Base-by-base conservation (phyloP, 2,329 filamentous ascomycete genomes). In the Zasmidium citrigriseum region DNA sequence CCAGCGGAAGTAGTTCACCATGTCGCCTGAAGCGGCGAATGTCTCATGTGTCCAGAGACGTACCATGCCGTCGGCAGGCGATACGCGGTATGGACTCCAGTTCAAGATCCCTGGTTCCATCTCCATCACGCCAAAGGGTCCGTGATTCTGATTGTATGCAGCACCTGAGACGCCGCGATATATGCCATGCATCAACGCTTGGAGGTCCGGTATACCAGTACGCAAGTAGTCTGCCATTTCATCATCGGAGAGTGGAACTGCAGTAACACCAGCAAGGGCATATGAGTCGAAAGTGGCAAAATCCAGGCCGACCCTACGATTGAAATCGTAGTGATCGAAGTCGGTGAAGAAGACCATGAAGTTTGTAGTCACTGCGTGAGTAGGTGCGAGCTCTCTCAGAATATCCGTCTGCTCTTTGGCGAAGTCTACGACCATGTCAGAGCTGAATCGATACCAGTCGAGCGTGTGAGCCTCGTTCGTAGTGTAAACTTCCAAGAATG, bases 1-100 rank as follows among this genome's bases (percentile, higher is more conserved):
- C 65, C 64, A 67, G 18, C 64, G 64, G 47, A 67, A 67, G 29
- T 67, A 67, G 34, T 64, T 64, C 11, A 67, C 65, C 23, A 67
- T n/a, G 11, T 67, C 62, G 9, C 62, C 65, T 2, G 57, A 60
- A 10, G 64, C 62, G 3, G 65, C 65, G 34, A 66, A 66, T 0
- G 62, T 64, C 45, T 67, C 65, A 24, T 63, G 62, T 11, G 65
- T 67, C 65, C 64, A 67, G 2, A 67, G 54, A 4, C 64, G 61
- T 0, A 67, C 65, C 65, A 67, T 67, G 46, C 64, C 65, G 14
- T 66, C 60, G 2, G 62, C 34, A 14, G 65, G 64, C 11, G 65
- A 66, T n/a, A 66, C 65, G 20, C 65, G 62, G 45, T 64, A 66
- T 12, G 47, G 49, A 14, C 65, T 65, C 65, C 64, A 66, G 16